Conservation (phyloP, 345 rosid species). For the Hevea brasiliensis region DNA sequence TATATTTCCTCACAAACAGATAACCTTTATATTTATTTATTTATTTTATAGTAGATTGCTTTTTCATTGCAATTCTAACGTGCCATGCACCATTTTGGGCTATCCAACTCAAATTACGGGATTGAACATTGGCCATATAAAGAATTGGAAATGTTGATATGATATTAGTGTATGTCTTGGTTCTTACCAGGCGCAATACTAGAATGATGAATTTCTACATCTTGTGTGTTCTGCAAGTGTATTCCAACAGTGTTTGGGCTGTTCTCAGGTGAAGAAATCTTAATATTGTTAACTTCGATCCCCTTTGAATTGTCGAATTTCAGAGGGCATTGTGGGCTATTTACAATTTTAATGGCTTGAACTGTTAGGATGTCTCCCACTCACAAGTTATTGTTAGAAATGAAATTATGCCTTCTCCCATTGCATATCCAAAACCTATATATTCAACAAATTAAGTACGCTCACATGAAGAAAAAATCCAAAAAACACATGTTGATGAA, state of each 20-base stretch:
- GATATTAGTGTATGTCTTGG: background rate
- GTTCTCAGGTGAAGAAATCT: conserved; percentile 63
- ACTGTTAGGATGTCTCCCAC: conserved; percentile 76
- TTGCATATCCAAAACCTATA: no score
- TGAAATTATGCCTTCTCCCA: no score
- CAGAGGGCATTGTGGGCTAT: conserved; percentile 83
- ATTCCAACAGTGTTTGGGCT: conserved; percentile 93
- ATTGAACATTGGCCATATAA: background rate
- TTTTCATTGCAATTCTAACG: conserved; percentile 33
- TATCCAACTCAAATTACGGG: background rate
- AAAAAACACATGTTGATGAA: no score
- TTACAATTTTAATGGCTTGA: conserved; percentile 61
- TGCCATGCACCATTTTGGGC: conserved; percentile 51
- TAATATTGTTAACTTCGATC: conserved; percentile 54
- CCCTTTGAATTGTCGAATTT: conserved; percentile 75
- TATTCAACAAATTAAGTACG: no score
- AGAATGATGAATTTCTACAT: conserved; percentile 75
- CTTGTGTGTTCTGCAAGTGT: conserved; percentile 77
- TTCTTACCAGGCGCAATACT: conserved; percentile 66
- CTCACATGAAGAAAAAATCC: no score
- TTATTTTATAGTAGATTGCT: background rate
- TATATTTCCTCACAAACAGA: conserved; percentile 10
- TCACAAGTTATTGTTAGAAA: no score
- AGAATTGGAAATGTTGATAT: background rate
- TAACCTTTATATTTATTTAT: conserved; percentile 12